Conservation (phyloP, 2,329 filamentous ascomycete genomes). For the Blastomyces emzantsi region DNA sequence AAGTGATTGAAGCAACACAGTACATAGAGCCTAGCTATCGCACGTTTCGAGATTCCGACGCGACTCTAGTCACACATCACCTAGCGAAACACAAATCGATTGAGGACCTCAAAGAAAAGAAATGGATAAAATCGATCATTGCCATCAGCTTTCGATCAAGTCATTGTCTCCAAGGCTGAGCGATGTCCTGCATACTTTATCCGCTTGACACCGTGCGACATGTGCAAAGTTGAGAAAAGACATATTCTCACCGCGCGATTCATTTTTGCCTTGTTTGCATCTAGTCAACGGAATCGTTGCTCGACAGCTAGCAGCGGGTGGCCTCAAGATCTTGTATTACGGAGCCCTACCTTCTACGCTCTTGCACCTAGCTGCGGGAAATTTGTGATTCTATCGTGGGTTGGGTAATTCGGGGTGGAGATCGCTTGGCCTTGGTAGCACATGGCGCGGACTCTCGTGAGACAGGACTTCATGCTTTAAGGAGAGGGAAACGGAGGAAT, state of each 20-base stretch:
- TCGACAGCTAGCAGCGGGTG: not conserved
- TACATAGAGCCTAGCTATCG: conserved; percentile 17
- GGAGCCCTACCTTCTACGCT: not conserved
- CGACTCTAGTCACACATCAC: not conserved
- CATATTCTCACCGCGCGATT: not conserved
- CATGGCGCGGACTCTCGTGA: not conserved
- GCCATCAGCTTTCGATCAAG: not conserved
- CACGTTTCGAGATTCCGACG: not conserved
- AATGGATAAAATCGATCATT: not conserved
- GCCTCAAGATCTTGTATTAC: not conserved
- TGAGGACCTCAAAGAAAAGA: not conserved
- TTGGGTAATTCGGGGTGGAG: not conserved
- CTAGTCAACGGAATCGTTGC: not conserved
- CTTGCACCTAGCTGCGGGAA: not conserved
- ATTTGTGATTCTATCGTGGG: not conserved
- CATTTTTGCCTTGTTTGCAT: not conserved
- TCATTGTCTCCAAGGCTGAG: not conserved
- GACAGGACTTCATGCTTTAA: not conserved
- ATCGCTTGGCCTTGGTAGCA: not conserved
- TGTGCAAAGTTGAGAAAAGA: conserved; percentile 1
- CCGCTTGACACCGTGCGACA: not conserved
- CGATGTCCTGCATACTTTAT: not conserved
- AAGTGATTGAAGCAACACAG: conserved; percentile 38
- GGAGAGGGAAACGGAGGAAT: not conserved
- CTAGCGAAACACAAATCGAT: not conserved